phyloP scores from a whole-genome alignment of 2,329 filamentous ascomycete species.

The Gliomastix tumulicola region DNA sequence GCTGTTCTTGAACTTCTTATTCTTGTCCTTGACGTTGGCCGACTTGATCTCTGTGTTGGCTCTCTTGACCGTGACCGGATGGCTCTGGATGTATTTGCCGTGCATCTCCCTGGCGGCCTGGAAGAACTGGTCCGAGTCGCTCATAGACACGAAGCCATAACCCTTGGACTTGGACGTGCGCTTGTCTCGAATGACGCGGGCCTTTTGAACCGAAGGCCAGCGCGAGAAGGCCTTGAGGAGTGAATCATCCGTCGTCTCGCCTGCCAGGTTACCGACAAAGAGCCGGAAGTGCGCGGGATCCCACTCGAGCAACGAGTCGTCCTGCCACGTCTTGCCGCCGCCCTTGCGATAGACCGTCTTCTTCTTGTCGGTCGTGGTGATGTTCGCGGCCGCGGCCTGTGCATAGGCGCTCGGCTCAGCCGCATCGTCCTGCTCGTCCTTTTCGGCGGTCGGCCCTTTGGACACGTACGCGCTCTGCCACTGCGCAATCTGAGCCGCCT shows the following conservation, averaged over 20 bases:
- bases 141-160: slow-evolving; percentile 94
- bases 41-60: slow-evolving; percentile 89
- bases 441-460: slow-evolving; percentile 42
- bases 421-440: slow-evolving; percentile 10
- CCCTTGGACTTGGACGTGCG: slow-evolving; percentile 93
- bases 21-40: slow-evolving; percentile 57
- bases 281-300: slow-evolving; percentile 90
- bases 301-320: slow-evolving; percentile 87
- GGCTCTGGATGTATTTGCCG: slow-evolving; percentile 97
- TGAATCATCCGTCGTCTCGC: slow-evolving; percentile 94
- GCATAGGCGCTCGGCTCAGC: slow-evolving; percentile 19
- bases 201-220: slow-evolving; percentile 85
- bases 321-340: slow-evolving; percentile 89
- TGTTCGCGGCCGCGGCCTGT: slow-evolving; percentile 23
- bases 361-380: slow-evolving; percentile 56
- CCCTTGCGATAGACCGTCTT: slow-evolving; percentile 86
- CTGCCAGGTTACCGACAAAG: slow-evolving; percentile 93
- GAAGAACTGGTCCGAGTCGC: slow-evolving; percentile 93
- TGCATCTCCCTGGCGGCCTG: slow-evolving; percentile 96
- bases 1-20: slow-evolving; percentile 28
- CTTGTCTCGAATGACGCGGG: slow-evolving; percentile 91
- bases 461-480: slow-evolving; percentile 86
- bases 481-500: slow-evolving; percentile 86
- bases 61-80: slow-evolving; percentile 81
- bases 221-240: slow-evolving; percentile 87